A percentile compares a stretch with the other conserved stretches of the same genome.
Evolutionary conservation across 2,329 filamentous ascomycete species (phyloP).

Genomic region (Neoascochyta sp.): DNA sequence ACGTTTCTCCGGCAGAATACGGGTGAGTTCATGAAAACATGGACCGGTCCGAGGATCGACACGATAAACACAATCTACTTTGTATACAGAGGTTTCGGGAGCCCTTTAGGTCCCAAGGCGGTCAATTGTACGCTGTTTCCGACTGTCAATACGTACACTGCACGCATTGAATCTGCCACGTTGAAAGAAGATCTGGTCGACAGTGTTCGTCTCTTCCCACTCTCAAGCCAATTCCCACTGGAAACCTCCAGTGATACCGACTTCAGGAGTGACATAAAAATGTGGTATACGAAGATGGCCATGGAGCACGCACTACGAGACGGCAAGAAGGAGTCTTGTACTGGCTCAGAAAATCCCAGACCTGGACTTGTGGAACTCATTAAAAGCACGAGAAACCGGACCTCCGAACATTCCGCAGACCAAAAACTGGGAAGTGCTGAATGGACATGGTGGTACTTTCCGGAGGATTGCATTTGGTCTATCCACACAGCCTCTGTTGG

Average conservation of each 20-base stretch:
- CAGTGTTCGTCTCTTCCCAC: background rate
- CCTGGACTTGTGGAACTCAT: background rate
- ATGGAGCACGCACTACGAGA: background rate
- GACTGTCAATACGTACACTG: conserved; percentile 1
- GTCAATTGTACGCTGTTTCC: conserved; percentile 1
- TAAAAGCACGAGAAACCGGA: background rate
- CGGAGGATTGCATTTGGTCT: background rate
- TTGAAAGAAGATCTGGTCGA: background rate
- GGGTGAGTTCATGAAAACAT: too few species aligned
- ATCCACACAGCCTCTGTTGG: background rate
- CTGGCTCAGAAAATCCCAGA: background rate
- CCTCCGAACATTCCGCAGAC: background rate
- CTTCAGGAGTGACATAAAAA: background rate
- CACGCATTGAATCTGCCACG: background rate
- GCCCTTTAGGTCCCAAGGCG: too few species aligned
- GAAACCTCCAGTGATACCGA: background rate
- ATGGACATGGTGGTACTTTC: background rate
- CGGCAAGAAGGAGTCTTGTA: background rate
- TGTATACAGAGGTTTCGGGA: too few species aligned
- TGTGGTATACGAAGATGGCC: background rate
- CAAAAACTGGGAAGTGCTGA: background rate
- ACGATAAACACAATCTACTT: too few species aligned
- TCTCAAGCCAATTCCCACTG: too few species aligned
- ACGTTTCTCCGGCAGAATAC: too few species aligned
- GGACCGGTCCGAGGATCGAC: too few species aligned